A percentile compares a stretch with the other conserved stretches of the same genome.
phyloP scores from a whole-genome alignment of 495 filamentous ascomycete genomes.

The Talaromyces adpressus region DNA sequence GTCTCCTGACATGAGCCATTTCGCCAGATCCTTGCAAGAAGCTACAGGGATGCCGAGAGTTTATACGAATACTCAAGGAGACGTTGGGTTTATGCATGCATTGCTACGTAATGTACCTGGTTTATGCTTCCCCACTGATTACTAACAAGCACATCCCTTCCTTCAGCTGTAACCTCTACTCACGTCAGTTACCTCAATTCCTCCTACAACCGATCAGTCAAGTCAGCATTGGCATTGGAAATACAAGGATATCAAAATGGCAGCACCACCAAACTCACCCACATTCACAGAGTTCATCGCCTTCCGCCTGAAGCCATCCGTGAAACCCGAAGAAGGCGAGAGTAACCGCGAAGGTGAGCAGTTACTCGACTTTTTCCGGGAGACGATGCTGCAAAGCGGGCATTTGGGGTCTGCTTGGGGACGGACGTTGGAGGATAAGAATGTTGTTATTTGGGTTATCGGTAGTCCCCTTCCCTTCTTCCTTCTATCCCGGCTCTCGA shows the following conservation, averaged over 20 bases:
- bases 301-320: conserved; percentile 29
- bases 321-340: conserved; percentile 35
- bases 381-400: conserved; percentile 27
- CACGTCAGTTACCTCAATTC: background rate
- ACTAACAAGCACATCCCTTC: background rate
- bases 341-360: conserved; percentile 24
- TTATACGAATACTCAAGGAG: background rate
- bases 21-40: background rate
- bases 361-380: conserved; percentile 22
- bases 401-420: conserved; percentile 35
- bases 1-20: background rate
- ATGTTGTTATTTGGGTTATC: conserved; percentile 32
- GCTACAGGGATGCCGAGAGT: background rate
- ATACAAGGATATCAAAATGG: background rate
- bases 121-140: background rate
- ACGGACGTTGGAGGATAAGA: conserved; percentile 28
- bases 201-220: background rate
- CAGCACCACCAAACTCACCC: background rate
- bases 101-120: background rate
- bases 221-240: background rate
- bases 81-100: background rate
- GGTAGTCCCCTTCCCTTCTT: conserved; percentile 17
- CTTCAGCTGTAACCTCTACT: background rate
- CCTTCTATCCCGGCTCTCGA: background rate
- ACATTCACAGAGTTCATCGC: conserved; percentile 31